Evolutionary conservation across 1,284 basidiomycete genomes (phyloP), one percentile per base, ranked within the genome.

Genomic region (Leccinum solheimii): DNA sequence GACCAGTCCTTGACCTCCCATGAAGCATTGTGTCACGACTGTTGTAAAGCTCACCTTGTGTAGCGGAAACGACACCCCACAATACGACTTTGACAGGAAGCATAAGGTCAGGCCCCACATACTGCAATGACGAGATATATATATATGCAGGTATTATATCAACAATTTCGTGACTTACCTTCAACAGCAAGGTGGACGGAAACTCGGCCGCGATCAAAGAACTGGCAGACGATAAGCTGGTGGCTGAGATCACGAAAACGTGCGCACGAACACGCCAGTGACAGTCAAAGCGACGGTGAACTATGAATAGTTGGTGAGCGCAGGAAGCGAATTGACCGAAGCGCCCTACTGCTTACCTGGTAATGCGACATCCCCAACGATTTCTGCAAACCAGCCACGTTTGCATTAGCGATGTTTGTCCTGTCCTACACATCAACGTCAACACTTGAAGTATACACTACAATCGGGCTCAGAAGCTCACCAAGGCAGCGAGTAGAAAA

Each of bases 381-480:
- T 49, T 72, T 79, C 66, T 84, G 81, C 34, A 88, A 71, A 6
- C 86, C 86, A 10, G 84, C 86, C 0, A 88, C 77, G 1, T 81
- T 78, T 14, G 87, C 86, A 68, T 88, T 88, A 3, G 79, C 81
- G 27, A 87, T 78, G 64, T 86, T 87, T 2, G 80, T 80, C 48
- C 79, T 67, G 43, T 72, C 71, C 71, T 73, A 54, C 11, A 32
- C 7, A 57, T n/a, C 45, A 3, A n/a, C 6, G 3, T 34, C 2
- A 8, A 49, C 3, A 27, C 45, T 19, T 45, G n/a, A 40, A 50
- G 34, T 0, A 56, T 2, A 13, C 14, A 48, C 2, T 5, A n/a
- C 11, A 11, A 11, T 11, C n/a, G n/a, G 23, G 48, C 23, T 9
- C 5, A 19, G 9, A 27, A 14, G 69, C 82, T 58, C 59, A 84